Percentiles rank a stretch among this genome's conserved stretches.
Evolutionary conservation across 2,329 filamentous ascomycete species (phyloP).

Genomic region (Aureobasidium namibiae): DNA sequence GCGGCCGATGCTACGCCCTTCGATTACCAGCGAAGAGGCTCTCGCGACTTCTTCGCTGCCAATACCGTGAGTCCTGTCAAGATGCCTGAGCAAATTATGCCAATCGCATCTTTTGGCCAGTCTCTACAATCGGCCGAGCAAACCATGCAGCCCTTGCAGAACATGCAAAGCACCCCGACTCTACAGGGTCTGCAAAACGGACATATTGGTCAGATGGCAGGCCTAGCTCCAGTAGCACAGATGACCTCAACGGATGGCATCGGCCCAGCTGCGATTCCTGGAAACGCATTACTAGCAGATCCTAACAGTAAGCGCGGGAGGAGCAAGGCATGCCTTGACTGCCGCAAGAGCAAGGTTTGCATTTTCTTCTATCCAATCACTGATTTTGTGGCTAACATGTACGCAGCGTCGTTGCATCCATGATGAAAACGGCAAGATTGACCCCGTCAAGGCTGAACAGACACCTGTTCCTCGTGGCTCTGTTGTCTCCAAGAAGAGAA

Average conservation of each 20-base stretch:
- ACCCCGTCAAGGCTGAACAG: slow-evolving; percentile 56
- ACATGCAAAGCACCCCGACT: not conserved
- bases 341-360: slow-evolving; percentile 58
- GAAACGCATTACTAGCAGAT: slow-evolving; percentile 15
- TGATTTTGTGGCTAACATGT: slow-evolving; percentile 16
- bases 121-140: not conserved
- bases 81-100: not conserved
- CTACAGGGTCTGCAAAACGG: not conserved
- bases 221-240: slow-evolving; percentile 8
- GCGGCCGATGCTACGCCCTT: slow-evolving; percentile 12
- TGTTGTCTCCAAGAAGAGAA: slow-evolving; percentile 46
- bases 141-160: not conserved
- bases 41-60: slow-evolving; percentile 9
- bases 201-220: not conserved
- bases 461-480: slow-evolving; percentile 51
- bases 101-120: slow-evolving; percentile 2
- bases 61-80: not conserved
- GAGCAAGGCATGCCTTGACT: slow-evolving; percentile 58
- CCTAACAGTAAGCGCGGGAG: slow-evolving; percentile 29
- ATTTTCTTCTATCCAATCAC: slow-evolving; percentile 17
- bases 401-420: slow-evolving; percentile 57
- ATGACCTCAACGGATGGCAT: slow-evolving; percentile 5
- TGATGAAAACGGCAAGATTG: slow-evolving; percentile 55
- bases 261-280: slow-evolving; percentile 10
- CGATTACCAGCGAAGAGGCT: not conserved